Percentiles rank a stretch among this genome's conserved stretches.
phyloP scores from a whole-genome alignment of 352 stramenopile species.

The Pelagophyceae sp. region DNA sequence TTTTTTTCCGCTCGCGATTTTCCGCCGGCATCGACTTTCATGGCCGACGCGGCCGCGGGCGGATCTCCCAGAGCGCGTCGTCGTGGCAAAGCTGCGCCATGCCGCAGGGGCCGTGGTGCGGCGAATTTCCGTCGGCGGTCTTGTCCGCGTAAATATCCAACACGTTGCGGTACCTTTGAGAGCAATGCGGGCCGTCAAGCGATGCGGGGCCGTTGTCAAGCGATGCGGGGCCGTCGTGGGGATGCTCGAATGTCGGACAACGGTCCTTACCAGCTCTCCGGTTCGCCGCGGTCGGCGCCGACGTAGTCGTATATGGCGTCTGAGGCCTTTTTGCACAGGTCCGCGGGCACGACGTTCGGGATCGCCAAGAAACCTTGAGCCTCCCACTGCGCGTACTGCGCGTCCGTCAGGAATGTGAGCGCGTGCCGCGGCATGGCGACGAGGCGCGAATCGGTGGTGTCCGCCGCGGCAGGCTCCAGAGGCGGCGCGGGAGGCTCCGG shows the following conservation, averaged over 20 bases:
- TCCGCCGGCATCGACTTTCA: no score
- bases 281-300: background rate
- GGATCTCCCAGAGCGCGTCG: background rate
- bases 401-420: background rate
- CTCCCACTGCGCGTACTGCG: background rate
- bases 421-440: background rate
- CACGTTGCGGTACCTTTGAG: constrained; percentile 2
- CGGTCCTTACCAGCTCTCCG: constrained; percentile 1
- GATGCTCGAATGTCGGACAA: no score
- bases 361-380: background rate
- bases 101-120: constrained; percentile 14
- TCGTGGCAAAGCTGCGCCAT: constrained; percentile 14
- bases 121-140: no score
- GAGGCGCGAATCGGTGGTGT: background rate
- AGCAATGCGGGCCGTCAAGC: no score
- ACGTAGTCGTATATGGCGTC: background rate
- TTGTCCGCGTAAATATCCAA: constrained; percentile 2
- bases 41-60: no score
- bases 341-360: background rate
- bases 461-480: background rate
- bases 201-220: no score
- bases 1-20: no score
- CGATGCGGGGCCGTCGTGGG: no score
- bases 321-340: background rate
- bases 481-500: background rate